These are phyloP conservation scores for Pneumocystis carinii DNA, from an alignment of 1,139 yeast genomes.

Conservation along the genomic window DNA sequence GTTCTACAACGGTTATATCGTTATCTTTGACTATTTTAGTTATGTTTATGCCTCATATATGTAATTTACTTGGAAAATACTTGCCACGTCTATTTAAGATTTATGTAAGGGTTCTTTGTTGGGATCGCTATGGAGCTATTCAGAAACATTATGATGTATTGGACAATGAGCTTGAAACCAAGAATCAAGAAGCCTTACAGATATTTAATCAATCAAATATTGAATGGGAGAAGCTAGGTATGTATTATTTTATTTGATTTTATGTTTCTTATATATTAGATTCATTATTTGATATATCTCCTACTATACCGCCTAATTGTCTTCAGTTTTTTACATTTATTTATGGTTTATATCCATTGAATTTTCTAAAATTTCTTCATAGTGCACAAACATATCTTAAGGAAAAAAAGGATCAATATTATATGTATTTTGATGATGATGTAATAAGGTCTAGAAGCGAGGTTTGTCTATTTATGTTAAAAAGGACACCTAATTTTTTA, in stretches of 20 bases:
- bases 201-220: not conserved
- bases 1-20: constrained; percentile 30
- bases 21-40: constrained; percentile 33
- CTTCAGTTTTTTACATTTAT: constrained; percentile 32
- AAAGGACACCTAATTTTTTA: not conserved
- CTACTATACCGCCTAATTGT: constrained; percentile 10
- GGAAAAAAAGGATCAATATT: constrained; percentile 15
- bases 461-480: not conserved
- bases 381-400: constrained; percentile 24
- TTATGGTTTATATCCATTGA: constrained; percentile 49
- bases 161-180: not conserved
- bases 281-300: constrained; percentile 10
- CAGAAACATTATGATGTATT: not conserved
- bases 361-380: constrained; percentile 32
- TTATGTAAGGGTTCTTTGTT: constrained; percentile 32
- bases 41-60: constrained; percentile 43
- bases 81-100: constrained; percentile 35
- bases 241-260: not conserved
- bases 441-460: constrained; percentile 18
- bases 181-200: not conserved
- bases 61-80: constrained; percentile 25
- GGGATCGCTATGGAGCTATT: constrained; percentile 20
- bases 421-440: constrained; percentile 23
- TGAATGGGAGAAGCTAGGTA: constrained; percentile 5
- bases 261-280: constrained; percentile 2